Base-by-base conservation (phyloP, 169 alveolate genomes). In the Cryptosporidium muris region DNA sequence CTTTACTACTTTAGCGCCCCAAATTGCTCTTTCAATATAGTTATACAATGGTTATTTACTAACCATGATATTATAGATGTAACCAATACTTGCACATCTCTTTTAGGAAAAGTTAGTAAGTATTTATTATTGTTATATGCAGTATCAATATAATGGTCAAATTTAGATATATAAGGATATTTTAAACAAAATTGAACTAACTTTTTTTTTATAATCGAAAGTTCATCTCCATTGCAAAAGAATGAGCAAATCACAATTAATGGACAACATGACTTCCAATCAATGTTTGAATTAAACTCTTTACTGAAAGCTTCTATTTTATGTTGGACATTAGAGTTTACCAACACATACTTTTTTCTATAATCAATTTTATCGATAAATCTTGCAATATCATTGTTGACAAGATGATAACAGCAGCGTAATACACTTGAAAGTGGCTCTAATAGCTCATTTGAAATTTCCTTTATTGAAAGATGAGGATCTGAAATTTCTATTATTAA, bases 231-330 rank as follows among this genome's bases (percentile, higher is more conserved):
- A n/a, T 58, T 74, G 14, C 85, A 74, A 58, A 74, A 74, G 12
- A 74, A 74, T 16, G 85, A 74, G 14, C 74, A 54, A 8, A 60
- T 58, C 3, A 36, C 4, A 14, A 60, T 54, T 3, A 74, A 40
- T 58, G 85, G 85, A 38, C 60, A 58, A 16, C 85, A 74, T 6
- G 63, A 58, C 25, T 37, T 74, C 85, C 85, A 74, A 43, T 74
- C 62, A 74, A 74, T 58, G 2, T 16, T 74, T 25, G 25, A 6
- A 6, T 54, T 56, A 37, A 54, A 74, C 47, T 54, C 56, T 45
- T 34, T 14, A 4, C 60, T 74, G 16, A 74, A 74, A 16, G n/a
- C 7, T 9, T 42, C 43, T 43, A 58, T 42, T 42, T 74, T 51
- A 0, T 36, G 25, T 48, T 58, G 54, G 1, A 58, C 38, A 1